These are phyloP conservation scores for Cryptosporidium andersoni DNA, from an alignment of 169 alveolate genomes.

Conservation along the genomic window DNA sequence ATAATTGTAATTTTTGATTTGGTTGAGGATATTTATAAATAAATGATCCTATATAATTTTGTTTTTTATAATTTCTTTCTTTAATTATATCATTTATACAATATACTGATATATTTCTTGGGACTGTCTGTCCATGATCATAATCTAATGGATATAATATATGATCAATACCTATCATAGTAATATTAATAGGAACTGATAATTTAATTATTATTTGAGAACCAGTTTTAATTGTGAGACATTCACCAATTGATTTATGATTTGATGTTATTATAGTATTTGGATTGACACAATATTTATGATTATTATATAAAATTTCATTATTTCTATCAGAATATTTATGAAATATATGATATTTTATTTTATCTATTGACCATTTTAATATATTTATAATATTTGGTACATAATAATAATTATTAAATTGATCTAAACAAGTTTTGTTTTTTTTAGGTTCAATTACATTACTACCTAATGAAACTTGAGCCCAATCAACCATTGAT, in stretches of 20 bases:
- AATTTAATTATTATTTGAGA: conserved; percentile 17
- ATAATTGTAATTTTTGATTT: conserved; percentile 17
- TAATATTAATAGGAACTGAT: conserved; percentile 25
- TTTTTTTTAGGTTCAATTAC: conserved; percentile 30
- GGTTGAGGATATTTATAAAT: conserved; percentile 46
- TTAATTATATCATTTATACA: conserved; percentile 14
- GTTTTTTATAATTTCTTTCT: background rate
- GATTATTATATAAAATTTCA: conserved; percentile 10
- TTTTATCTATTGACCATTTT: background rate
- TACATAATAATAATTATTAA: background rate
- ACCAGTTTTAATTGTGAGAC: conserved; percentile 5
- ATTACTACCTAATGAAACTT: conserved; percentile 53
- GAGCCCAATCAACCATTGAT: conserved; percentile 54
- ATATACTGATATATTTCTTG: conserved; percentile 36
- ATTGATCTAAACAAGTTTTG: background rate
- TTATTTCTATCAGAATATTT: background rate
- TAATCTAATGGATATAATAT: conserved; percentile 34
- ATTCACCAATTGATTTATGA: conserved; percentile 23
- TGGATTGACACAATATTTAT: conserved; percentile 29
- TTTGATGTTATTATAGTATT: conserved; percentile 16
- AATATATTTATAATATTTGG: background rate
- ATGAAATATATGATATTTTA: background rate
- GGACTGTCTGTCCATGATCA: conserved; percentile 57
- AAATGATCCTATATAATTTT: background rate
- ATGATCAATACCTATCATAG: conserved; percentile 45